Conservation (phyloP, 1,284 basidiomycete species). For the Hymenochaete sp. region DNA sequence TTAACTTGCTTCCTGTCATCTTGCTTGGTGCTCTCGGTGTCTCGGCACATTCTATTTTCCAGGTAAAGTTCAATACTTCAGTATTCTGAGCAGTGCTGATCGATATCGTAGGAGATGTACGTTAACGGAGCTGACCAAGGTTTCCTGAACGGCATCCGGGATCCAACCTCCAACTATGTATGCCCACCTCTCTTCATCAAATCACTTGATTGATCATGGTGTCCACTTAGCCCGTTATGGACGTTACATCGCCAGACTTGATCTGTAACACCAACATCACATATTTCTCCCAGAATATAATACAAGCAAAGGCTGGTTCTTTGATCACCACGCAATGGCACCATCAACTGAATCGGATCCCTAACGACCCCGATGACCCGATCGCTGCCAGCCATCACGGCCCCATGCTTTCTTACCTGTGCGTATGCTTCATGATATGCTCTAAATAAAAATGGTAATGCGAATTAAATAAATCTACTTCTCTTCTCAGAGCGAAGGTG, state of each 20-base stretch:
- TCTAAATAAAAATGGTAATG: slow-evolving; percentile 1
- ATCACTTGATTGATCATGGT: not conserved
- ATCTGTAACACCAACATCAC: slow-evolving; percentile 21
- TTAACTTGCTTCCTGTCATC: no score
- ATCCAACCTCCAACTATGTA: slow-evolving; percentile 17
- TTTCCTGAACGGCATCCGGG: slow-evolving; percentile 18
- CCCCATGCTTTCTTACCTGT: slow-evolving; percentile 12
- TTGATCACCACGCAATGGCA: slow-evolving; percentile 16
- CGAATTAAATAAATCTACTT: not conserved
- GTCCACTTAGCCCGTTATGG: slow-evolving; percentile 16
- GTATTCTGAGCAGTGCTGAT: no score
- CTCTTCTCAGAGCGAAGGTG: not conserved
- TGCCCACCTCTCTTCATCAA: not conserved
- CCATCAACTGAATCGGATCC: slow-evolving; percentile 11
- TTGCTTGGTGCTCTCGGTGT: no score
- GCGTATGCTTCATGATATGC: not conserved
- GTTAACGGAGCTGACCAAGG: slow-evolving; percentile 20
- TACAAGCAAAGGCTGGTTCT: slow-evolving; percentile 14
- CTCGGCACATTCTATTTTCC: slow-evolving; percentile 21
- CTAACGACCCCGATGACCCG: slow-evolving; percentile 17
- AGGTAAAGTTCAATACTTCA: not conserved
- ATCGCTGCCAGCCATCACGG: slow-evolving; percentile 21
- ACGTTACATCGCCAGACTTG: slow-evolving; percentile 19
- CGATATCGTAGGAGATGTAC: slow-evolving; percentile 9
- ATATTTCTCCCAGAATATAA: slow-evolving; percentile 14